A percentile compares a stretch with the other conserved stretches of the same genome.
These are phyloP conservation scores for Thielaviopsis punctulata DNA, from an alignment of 2,329 filamentous ascomycete species.

Conservation along the genomic window DNA sequence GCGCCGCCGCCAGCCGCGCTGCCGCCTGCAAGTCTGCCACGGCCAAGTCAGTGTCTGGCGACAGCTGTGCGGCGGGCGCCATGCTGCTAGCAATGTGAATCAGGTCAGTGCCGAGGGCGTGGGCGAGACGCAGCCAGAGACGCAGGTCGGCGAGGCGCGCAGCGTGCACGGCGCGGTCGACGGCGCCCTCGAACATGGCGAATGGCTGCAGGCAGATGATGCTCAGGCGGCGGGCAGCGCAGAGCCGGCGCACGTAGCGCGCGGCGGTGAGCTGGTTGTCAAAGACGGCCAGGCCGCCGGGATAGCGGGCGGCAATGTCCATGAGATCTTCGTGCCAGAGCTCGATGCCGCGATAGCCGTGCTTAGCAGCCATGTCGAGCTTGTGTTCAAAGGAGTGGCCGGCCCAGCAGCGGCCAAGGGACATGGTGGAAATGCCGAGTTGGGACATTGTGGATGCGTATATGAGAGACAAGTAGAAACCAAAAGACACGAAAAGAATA, in stretches of 20 bases:
- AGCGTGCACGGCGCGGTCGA: slow-evolving; percentile 41
- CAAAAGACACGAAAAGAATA: not conserved
- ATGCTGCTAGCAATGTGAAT: slow-evolving; percentile 62
- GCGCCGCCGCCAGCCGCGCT: slow-evolving; percentile 46
- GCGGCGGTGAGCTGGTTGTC: slow-evolving; percentile 40
- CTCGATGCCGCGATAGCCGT: slow-evolving; percentile 54
- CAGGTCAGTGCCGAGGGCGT: slow-evolving; percentile 47
- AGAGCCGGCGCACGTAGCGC: slow-evolving; percentile 36
- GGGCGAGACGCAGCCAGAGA: slow-evolving; percentile 52
- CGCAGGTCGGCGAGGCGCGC: slow-evolving; percentile 43
- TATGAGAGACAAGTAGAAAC: not conserved
- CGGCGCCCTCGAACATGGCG: slow-evolving; percentile 57
- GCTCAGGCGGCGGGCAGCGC: slow-evolving; percentile 33
- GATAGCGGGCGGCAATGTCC: slow-evolving; percentile 33
- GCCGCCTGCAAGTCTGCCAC: slow-evolving; percentile 47
- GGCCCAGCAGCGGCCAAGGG: slow-evolving; percentile 50
- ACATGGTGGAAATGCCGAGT: slow-evolving; percentile 60
- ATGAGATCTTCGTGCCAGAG: slow-evolving; percentile 63
- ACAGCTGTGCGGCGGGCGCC: slow-evolving; percentile 30
- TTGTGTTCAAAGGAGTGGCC: slow-evolving; percentile 52
- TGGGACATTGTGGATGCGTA: slow-evolving; percentile 29
- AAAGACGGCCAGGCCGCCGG: slow-evolving; percentile 20
- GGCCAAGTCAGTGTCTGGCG: slow-evolving; percentile 26
- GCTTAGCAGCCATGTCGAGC: slow-evolving; percentile 45
- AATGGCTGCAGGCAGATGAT: slow-evolving; percentile 63